Conservation (phyloP, 352 stramenopile genomes). For the Paralagenidium karlingii region DNA sequence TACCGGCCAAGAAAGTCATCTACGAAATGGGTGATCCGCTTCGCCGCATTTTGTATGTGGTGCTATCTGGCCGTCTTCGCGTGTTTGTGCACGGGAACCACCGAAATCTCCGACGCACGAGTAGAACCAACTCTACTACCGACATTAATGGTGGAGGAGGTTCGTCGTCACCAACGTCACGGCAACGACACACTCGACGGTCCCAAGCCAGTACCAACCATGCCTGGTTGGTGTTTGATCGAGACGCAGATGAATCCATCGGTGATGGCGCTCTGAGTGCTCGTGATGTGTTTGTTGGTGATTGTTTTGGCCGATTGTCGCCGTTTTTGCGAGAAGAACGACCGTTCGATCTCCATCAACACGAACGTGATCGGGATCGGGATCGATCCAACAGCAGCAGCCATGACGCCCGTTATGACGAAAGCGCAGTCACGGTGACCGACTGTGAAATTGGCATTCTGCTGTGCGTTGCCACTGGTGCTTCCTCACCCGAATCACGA, state of each 20-base stretch:
- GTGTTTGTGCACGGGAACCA: constrained; percentile 6
- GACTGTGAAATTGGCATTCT: constrained; percentile 22
- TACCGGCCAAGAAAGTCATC: constrained; percentile 5
- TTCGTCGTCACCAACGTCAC: background rate
- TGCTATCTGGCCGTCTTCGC: constrained; percentile 7
- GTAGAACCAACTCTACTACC: too few relatives aligned
- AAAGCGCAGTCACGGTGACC: constrained; percentile 24
- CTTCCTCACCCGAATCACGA: too few relatives aligned
- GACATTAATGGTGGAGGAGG: too few relatives aligned
- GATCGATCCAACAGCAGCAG: too few relatives aligned
- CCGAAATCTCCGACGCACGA: background rate
- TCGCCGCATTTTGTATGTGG: constrained; percentile 2
- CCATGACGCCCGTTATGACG: constrained; percentile 8
- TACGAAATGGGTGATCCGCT: constrained; percentile 7
- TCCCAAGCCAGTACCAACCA: constrained; percentile 1
- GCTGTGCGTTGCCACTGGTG: too few relatives aligned
- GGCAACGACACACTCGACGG: background rate
- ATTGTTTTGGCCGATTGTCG: constrained; percentile 4
- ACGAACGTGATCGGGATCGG: too few relatives aligned
- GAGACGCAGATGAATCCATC: constrained; percentile 5
- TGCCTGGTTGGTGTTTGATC: constrained; percentile 4
- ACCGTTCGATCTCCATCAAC: too few relatives aligned
- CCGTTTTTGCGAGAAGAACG: too few relatives aligned
- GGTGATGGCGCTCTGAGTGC: constrained; percentile 2
- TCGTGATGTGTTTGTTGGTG: constrained; percentile 1